These are phyloP conservation scores for Melastoma candidum DNA, from an alignment of 441 rosid species.

Conservation along the genomic window DNA sequence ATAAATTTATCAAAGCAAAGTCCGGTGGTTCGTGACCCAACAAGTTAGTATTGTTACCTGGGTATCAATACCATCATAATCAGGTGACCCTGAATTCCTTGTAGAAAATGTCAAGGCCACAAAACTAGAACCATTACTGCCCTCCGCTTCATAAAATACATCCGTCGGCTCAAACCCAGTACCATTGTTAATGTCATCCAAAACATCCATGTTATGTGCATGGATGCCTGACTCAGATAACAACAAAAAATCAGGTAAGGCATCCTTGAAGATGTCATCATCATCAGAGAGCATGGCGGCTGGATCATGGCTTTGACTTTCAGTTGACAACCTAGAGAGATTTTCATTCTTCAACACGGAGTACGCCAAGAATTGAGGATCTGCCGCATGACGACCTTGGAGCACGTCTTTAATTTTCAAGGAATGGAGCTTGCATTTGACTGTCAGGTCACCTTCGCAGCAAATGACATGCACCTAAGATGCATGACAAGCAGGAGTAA, in stretches of 20 bases:
- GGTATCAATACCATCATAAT: constrained; percentile 89
- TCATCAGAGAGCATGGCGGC: constrained; percentile 49
- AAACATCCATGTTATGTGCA: constrained; percentile 38
- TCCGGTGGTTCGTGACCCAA: constrained; percentile 9
- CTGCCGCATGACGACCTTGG: constrained; percentile 50
- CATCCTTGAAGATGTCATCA: constrained; percentile 83
- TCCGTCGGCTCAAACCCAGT: constrained; percentile 47
- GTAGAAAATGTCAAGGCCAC: constrained; percentile 78
- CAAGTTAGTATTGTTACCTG: constrained; percentile 48
- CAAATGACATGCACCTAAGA: constrained; percentile 71
- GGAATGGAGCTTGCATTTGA: constrained; percentile 87
- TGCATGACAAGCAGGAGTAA: constrained; percentile 12
- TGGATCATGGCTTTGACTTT: constrained; percentile 32
- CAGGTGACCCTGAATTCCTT: constrained; percentile 66
- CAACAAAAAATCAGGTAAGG: constrained; percentile 80
- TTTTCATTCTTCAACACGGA: constrained; percentile 71
- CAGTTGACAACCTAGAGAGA: constrained; percentile 30
- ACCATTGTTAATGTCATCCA: constrained; percentile 29
- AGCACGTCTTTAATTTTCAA: constrained; percentile 92
- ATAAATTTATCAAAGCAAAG: constrained; percentile 13
- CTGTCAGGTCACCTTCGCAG: constrained; percentile 60
- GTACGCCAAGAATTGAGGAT: constrained; percentile 65
- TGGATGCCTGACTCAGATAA: constrained; percentile 44
- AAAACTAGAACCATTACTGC: constrained; percentile 66
- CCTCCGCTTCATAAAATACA: constrained; percentile 85